Base-by-base conservation (phyloP, 768 basidiomycete species). In the Cyathus striatus region DNA sequence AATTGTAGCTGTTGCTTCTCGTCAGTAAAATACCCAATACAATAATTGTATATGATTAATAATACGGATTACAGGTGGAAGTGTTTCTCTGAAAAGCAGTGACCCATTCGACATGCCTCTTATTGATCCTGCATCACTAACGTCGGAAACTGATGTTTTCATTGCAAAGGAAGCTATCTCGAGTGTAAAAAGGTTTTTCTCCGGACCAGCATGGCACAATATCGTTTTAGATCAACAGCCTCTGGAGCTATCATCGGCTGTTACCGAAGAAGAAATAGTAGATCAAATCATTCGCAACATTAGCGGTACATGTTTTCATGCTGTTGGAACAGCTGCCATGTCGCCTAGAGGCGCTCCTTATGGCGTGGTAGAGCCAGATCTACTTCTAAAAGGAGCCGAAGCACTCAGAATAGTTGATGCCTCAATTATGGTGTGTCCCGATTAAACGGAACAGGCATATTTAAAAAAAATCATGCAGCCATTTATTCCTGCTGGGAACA, bases 321-420 rank as follows among this genome's bases (percentile, higher is more conserved):
- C 53, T 4, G 59, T 64, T 3, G 56, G 64, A 5, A 66, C 65
- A 2, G 56, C 64, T 3, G 46, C 54, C 3, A 66, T 70, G 65
- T 59, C 61, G 14, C 49, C 62, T 3, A 40, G 36, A 21, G 47
- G 44, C 20, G 62, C 63, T 2, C 40, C 26, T 5, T 54, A 45
- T 26, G 68, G 65, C 6, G 68, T 69, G 17, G 62, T 68, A 12
- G 60, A 71, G 53, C 61, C 67, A 3, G 56, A 67, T 49, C 49
- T 72, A 16, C 45, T 46, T 18, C 64, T 72, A 6, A 69, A 70
- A 48, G 63, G 62, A 5, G 61, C 64, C 0, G 22, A 24, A 6
- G 68, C 64, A 6, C 41, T 72, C 35, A 46, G 70, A 6, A 53
- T 72, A 14, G 60, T 70, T 34, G 68, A 72, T 52, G 61, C 63